Evolutionary conservation across 495 filamentous ascomycete genomes (phyloP), one percentile per base, ranked within the genome.

Genomic region (Neurospora sp.): DNA sequence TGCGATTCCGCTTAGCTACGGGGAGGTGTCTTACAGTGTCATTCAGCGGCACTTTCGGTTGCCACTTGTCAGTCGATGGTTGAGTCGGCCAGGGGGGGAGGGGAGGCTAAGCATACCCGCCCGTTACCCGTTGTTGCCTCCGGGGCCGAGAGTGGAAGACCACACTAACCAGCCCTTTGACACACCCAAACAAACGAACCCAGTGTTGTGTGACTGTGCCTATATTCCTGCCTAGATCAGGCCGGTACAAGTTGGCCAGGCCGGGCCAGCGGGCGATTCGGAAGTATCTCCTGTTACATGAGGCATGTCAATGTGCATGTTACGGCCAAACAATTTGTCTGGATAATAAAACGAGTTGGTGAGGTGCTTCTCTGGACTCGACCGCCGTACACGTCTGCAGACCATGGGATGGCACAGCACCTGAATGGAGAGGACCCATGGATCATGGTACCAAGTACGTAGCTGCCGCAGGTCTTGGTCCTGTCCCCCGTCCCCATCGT

Each of bases 11-110:
- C 72, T 78, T 74, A 75, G 73, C 75, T 72, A 74, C 76, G 76
- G 46, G 70, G 72, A 73, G 69, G 72, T 54, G 62, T 71, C 72
- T 81, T 40, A 70, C 75, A 76, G 71, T 75, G 69, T 78, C 76
- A 78, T 76, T 80, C 78, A 72, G 70, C 72, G 78, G 79, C 74
- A 80, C 77, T 77, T 75, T 78, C 75, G 77, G 78, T 81, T 82
- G 81, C 81, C 81, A 82, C 81, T 81, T 82, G 81, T 79, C 81
- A 82, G 74, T 79, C 78, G 74, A 78, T 79, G 78, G 77, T 77
- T 79, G 81, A 77, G 77, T 75, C 69, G 72, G 73, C 73, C 71
- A 73, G 71, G 75, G 77, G 77, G 76, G 44, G 54, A 41, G 74
- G 69, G 71, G 71, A 77, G 77, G 78, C 78, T 80, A 79, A 78